Evolutionary conservation across 768 basidiomycete genomes (phyloP).

Genomic region (Postia placenta): DNA sequence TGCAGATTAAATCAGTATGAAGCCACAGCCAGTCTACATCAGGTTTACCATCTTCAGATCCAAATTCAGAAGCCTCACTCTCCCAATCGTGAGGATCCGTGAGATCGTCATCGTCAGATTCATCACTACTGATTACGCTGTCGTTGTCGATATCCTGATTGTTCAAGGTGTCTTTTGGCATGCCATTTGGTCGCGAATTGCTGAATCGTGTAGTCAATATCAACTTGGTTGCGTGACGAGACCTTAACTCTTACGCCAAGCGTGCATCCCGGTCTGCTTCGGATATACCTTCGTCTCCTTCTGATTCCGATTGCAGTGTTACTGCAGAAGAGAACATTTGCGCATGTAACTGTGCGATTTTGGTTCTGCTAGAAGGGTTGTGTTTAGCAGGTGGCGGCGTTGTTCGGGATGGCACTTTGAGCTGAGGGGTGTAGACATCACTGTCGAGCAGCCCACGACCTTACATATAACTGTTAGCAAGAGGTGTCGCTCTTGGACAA

Average conservation of each 20-base stretch:
- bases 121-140: slow-evolving; percentile 61
- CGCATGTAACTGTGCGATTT: neutral
- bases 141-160: slow-evolving; percentile 39
- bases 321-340: neutral
- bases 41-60: slow-evolving; percentile 41
- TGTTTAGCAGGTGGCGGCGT: neutral
- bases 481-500: no score
- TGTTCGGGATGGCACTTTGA: slow-evolving; percentile 16
- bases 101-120: slow-evolving; percentile 72
- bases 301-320: slow-evolving; percentile 1
- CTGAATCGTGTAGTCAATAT: slow-evolving; percentile 24
- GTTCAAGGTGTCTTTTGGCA: no score
- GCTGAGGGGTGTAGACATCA: slow-evolving; percentile 45
- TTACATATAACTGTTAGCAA: no score
- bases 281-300: slow-evolving; percentile 10
- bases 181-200: slow-evolving; percentile 44
- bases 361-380: no score
- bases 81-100: slow-evolving; percentile 41
- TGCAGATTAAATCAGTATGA: neutral
- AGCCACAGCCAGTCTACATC: neutral
- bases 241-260: slow-evolving; percentile 49
- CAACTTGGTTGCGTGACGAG: neutral
- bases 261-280: slow-evolving; percentile 66
- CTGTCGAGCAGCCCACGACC: slow-evolving; percentile 33
- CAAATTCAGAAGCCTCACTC: slow-evolving; percentile 39